These are phyloP conservation scores for Chlorella sp. DNA, from an alignment of 139 green algal species.

Conservation along the genomic window DNA sequence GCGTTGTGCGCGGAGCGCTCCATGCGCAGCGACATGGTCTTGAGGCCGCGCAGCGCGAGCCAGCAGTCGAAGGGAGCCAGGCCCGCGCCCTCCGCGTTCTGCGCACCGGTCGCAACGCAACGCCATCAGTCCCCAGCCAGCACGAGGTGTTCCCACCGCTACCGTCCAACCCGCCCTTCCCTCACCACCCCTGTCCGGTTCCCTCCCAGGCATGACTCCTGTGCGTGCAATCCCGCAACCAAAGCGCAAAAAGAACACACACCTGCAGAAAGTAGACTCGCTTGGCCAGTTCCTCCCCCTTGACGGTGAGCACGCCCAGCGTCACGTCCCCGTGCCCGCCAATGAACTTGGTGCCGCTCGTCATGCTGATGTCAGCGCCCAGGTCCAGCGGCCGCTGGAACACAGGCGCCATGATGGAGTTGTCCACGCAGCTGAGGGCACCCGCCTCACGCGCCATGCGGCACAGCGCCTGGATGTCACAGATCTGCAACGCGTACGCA, in stretches of 20 bases:
- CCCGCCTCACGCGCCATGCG: conserved; percentile 65
- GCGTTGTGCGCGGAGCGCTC: conserved; percentile 67
- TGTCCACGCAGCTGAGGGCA: conserved; percentile 90
- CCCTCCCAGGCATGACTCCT: too few relatives aligned
- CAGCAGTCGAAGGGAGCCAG: conserved; percentile 96
- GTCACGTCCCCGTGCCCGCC: conserved; percentile 92
- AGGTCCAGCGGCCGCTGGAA: conserved; percentile 73
- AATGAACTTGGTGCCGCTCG: conserved; percentile 94
- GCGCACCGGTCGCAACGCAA: too few relatives aligned
- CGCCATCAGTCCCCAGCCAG: too few relatives aligned
- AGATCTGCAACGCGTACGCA: too few relatives aligned
- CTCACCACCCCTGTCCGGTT: too few relatives aligned
- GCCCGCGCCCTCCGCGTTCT: conserved; percentile 86
- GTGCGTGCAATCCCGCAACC: too few relatives aligned
- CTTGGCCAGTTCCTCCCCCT: conserved; percentile 70
- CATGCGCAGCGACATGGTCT: conserved; percentile 97
- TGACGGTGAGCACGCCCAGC: conserved; percentile 82
- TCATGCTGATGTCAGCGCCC: conserved; percentile 98
- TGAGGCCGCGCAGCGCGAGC: conserved; percentile 89
- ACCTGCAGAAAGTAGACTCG: conserved; percentile 83
- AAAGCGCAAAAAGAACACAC: not conserved
- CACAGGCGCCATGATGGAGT: conserved; percentile 89
- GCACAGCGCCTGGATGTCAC: conserved; percentile 79
- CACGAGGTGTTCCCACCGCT: too few relatives aligned
- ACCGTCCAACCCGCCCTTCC: too few relatives aligned